Conservation (phyloP, 768 basidiomycete genomes). For the Amanita molliuscula region DNA sequence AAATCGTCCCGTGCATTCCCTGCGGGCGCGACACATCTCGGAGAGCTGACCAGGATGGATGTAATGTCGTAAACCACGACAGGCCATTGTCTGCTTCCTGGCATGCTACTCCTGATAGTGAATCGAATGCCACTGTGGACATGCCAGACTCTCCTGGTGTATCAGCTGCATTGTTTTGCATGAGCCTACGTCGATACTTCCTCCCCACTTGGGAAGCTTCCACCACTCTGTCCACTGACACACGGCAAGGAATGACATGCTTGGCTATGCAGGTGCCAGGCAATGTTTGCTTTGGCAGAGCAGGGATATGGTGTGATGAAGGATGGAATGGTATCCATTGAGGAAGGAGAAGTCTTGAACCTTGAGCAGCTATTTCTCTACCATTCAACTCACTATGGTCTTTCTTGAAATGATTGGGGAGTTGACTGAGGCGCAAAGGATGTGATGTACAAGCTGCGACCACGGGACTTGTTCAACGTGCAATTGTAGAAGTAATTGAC, state of each 20-base stretch:
- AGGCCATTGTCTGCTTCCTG: background rate
- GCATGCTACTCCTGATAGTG: background rate
- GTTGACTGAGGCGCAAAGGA: background rate
- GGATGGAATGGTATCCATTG: constrained; percentile 1
- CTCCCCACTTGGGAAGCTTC: background rate
- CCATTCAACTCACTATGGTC: constrained; percentile 2
- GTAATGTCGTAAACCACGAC: background rate
- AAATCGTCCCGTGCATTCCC: constrained; percentile 1
- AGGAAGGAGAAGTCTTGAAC: background rate
- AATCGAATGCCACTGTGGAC: background rate
- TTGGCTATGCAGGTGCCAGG: background rate
- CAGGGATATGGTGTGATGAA: background rate
- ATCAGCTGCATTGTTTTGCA: background rate
- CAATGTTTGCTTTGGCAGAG: background rate
- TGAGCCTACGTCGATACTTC: background rate
- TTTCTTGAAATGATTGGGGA: constrained; percentile 1
- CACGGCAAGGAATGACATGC: background rate
- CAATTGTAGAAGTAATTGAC: background rate
- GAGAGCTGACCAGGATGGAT: background rate
- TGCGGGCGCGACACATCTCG: background rate
- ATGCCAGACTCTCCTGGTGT: background rate
- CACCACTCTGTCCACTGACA: background rate
- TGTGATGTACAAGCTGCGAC: background rate
- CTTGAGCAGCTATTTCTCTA: background rate
- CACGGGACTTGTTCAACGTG: background rate